Percentiles rank a stretch among this genome's conserved stretches.
Conservation (phyloP, 2,329 filamentous ascomycete genomes). For the Fusarium graminum region DNA sequence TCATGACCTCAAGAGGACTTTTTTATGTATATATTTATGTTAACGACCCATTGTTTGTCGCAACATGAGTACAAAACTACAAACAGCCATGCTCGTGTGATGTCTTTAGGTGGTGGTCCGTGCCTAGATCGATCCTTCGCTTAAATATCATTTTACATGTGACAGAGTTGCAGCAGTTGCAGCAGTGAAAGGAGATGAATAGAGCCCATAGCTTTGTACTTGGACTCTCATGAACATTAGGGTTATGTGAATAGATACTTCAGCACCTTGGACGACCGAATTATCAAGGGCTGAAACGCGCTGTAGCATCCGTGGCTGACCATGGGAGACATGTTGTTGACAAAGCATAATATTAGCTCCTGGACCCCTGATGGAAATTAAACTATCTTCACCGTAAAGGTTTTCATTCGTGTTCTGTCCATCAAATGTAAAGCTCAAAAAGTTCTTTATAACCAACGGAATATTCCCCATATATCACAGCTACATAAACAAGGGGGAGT, state of each 20-base stretch:
- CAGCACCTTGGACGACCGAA: background rate
- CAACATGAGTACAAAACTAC: background rate
- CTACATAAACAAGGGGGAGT: constrained; percentile 10
- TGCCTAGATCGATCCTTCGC: constrained; percentile 12
- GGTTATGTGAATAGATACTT: background rate
- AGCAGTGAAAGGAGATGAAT: background rate
- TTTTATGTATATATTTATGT: constrained; percentile 1
- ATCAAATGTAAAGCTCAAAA: background rate
- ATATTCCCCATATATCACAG: background rate
- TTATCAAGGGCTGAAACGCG: background rate
- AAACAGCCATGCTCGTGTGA: background rate
- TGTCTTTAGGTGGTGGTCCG: constrained; percentile 9
- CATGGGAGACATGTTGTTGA: background rate
- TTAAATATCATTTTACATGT: constrained; percentile 25
- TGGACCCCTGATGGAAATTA: no score
- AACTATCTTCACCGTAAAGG: background rate
- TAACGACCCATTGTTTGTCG: background rate
- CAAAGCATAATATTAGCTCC: background rate
- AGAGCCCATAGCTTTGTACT: background rate
- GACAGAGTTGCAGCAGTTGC: constrained; percentile 1
- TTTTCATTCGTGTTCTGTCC: background rate
- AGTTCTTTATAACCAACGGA: background rate
- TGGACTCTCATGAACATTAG: background rate
- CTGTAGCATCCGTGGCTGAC: background rate
- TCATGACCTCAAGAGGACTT: constrained; percentile 2